A percentile compares a stretch with the other conserved stretches of the same genome.
phyloP scores from a whole-genome alignment of 2,329 filamentous ascomycete species.

The Penicillium verrucosum region DNA sequence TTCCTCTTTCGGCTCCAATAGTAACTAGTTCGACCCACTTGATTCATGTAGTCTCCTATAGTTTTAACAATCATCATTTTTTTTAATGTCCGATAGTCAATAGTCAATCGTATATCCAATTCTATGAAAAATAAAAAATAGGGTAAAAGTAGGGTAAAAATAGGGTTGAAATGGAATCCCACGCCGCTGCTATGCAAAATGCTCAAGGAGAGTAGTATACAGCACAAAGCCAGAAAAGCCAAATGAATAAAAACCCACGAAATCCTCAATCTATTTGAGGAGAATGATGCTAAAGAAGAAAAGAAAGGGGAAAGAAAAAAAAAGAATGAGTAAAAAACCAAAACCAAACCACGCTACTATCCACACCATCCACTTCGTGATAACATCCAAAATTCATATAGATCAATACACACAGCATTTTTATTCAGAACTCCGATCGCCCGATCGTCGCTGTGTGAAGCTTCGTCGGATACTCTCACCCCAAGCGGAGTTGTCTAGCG shows the following conservation, averaged over 20 bases:
- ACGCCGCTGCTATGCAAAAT: conserved; percentile 28
- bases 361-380: conserved; percentile 1
- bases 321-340: not conserved
- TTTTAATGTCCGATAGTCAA: not conserved
- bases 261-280: conserved; percentile 3
- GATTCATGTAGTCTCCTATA: conserved; percentile 11
- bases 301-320: not conserved
- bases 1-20: conserved; percentile 13
- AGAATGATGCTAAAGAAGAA: conserved; percentile 7
- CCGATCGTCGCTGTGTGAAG: conserved; percentile 64
- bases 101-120: not conserved
- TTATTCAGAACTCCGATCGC: conserved; percentile 17
- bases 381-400: conserved; percentile 11
- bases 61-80: not conserved
- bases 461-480: conserved; percentile 87
- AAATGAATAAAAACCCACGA: not conserved
- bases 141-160: not conserved
- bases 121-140: not conserved
- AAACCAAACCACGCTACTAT: conserved; percentile 1
- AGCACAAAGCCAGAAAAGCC: conserved; percentile 9
- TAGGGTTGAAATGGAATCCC: conserved; percentile 10
- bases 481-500: conserved; percentile 87
- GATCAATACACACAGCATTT: conserved; percentile 11
- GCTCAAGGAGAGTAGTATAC: conserved; percentile 18
- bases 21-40: conserved; percentile 16